Evolutionary conservation across 352 stramenopile species (phyloP).

Genomic region (Pythium periplocum): DNA sequence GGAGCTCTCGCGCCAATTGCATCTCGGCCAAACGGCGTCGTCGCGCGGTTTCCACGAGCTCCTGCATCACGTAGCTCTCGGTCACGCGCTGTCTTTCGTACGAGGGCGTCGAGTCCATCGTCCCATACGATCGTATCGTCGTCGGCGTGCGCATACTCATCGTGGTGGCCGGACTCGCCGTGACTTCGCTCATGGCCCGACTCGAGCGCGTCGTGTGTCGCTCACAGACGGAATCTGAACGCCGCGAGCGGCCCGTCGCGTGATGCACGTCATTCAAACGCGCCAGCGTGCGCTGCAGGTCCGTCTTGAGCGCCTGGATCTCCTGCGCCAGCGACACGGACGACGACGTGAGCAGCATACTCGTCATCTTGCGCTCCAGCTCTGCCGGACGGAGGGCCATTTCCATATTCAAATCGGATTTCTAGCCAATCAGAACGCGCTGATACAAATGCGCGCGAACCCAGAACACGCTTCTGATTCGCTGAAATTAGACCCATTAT

Average conservation of each 20-base stretch:
- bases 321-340: conserved; percentile 28
- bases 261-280: conserved; percentile 20
- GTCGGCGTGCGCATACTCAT: conserved; percentile 8
- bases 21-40: conserved; percentile 28
- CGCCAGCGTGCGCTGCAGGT: conserved; percentile 46
- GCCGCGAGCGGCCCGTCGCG: not conserved
- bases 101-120: conserved; percentile 2
- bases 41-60: conserved; percentile 29
- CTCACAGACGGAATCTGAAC: not conserved
- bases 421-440: conserved; percentile 5
- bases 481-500: too few species aligned
- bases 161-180: conserved; percentile 17
- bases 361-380: not conserved
- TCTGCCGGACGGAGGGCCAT: not conserved
- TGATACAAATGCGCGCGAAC: too few species aligned
- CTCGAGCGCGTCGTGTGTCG: conserved; percentile 18
- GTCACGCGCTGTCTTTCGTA: conserved; percentile 3
- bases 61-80: conserved; percentile 19
- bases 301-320: conserved; percentile 53
- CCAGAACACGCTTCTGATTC: too few species aligned
- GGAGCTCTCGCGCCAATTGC: conserved; percentile 29
- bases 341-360: not conserved
- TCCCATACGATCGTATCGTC: not conserved
- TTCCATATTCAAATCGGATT: conserved; percentile 1
- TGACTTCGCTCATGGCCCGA: conserved; percentile 14